Evolutionary conservation across 164 flowering plant species (phyloP), one percentile per base, ranked within the genome.

Genomic region (Dillenia suffruticosa): DNA sequence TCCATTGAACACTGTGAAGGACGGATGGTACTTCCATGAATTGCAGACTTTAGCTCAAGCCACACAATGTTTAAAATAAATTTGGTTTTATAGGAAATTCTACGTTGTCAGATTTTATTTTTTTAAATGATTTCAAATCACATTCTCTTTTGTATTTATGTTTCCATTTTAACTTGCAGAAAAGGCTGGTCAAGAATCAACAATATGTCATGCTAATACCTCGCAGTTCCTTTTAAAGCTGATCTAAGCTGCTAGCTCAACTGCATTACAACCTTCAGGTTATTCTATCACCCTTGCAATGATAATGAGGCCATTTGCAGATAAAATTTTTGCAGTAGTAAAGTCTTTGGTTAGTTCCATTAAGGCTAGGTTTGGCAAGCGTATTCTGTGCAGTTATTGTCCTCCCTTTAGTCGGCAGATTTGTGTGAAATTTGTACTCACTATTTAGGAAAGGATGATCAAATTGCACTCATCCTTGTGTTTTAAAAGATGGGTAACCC

Each of bases 331-430:
- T 49, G 40, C 14, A 40, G 46, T 40, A 14, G 12, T 60, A 14
- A 54, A 59, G 54, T 54, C 63, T 46, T 67, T 65, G 65, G 12
- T 58, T 57, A 49, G 56, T 60, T 53, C 22, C 9, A 3, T 57
- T 6, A 54, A 46, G 46, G 54, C 44, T 51, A 56, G 50, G 57
- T 43, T 51, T 26, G 48, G 52, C 24, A 32, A 32, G 40, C 6
- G 40, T 6, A 32, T 32, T 32, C 12, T 70, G 69, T 70, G 65
- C 58, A 70, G 73, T 55, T 64, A 22, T 32, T 45, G 40, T 32
- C 40, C 40, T 32, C 40, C 40, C 40, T 32, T 22, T 19, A 60
- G 52, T 49, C 24, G 10, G 26, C 32, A 0, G 13, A 32, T 32
- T 62, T 46, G 54, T 45, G 8, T 50, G 46, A 9, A n/a, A 12